Evolutionary conservation across 2,329 filamentous ascomycete species (phyloP).

Genomic region (Phyllosticta paracitricarpa): DNA sequence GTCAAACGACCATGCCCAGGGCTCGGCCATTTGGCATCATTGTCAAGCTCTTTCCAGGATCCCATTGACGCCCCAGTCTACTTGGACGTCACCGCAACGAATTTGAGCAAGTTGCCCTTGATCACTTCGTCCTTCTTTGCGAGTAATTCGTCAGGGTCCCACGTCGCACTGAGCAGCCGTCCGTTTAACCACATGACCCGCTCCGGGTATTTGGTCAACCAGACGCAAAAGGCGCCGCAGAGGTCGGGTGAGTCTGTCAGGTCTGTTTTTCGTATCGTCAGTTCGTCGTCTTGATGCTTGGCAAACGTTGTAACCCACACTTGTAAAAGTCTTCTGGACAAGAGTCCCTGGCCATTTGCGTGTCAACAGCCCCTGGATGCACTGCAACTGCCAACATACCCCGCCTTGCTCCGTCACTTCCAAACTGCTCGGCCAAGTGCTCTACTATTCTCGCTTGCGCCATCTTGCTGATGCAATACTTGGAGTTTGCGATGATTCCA

Average conservation of each 20-base stretch:
- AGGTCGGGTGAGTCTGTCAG: conserved; percentile 5
- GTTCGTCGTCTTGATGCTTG: conserved; percentile 27
- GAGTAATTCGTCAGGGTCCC: conserved; percentile 18
- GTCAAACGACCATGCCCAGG: background rate
- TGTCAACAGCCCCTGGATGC: conserved; percentile 29
- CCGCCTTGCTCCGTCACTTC: conserved; percentile 4
- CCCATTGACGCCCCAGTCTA: background rate
- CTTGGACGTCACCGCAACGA: conserved; percentile 1
- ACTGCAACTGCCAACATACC: conserved; percentile 23
- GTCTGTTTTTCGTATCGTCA: conserved; percentile 12
- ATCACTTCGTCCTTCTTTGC: conserved; percentile 16
- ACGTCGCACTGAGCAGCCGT: conserved; percentile 11
- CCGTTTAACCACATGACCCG: conserved; percentile 3
- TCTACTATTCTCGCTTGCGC: conserved; percentile 30
- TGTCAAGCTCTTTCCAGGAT: background rate
- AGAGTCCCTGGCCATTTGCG: conserved; percentile 23
- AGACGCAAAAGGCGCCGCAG: conserved; percentile 8
- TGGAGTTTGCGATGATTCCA: conserved; percentile 31
- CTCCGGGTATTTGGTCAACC: background rate
- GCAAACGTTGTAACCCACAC: conserved; percentile 33
- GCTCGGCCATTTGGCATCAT: background rate
- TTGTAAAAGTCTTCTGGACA: conserved; percentile 15
- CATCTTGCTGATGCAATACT: conserved; percentile 29
- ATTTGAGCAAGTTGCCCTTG: conserved; percentile 16
- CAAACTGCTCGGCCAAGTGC: conserved; percentile 27